These are phyloP conservation scores for Lactarius deliciosus DNA, from an alignment of 768 basidiomycete species.

Conservation along the genomic window DNA sequence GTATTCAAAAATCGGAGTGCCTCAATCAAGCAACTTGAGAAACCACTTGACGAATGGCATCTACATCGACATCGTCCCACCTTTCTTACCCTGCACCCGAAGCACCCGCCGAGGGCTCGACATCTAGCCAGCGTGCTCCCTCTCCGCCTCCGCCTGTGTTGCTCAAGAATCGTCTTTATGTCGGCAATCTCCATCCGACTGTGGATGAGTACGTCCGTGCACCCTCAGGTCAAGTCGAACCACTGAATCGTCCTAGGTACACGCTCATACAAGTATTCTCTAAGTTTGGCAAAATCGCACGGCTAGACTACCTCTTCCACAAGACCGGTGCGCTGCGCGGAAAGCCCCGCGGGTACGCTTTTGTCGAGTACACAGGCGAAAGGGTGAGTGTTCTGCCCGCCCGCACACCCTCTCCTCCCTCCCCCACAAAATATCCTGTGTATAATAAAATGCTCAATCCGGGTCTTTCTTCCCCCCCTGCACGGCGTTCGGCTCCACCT, in stretches of 20 bases:
- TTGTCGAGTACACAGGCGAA: slow-evolving; percentile 78
- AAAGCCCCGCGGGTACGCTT: slow-evolving; percentile 94
- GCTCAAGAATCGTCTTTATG: slow-evolving; percentile 76
- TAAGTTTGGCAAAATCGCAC: slow-evolving; percentile 89
- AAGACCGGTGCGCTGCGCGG: slow-evolving; percentile 87
- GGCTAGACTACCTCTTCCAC: slow-evolving; percentile 94
- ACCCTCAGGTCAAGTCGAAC: not conserved
- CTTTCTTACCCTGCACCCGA: slow-evolving; percentile 35
- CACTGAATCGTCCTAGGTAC: slow-evolving; percentile 52
- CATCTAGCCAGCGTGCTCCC: slow-evolving; percentile 26
- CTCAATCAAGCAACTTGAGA: not conserved
- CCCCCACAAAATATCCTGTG: slow-evolving; percentile 17
- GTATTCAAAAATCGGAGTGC: slow-evolving; percentile 12
- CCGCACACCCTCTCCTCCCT: slow-evolving; percentile 21
- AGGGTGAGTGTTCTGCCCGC: slow-evolving; percentile 52
- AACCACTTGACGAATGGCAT: not conserved
- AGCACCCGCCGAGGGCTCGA: slow-evolving; percentile 15
- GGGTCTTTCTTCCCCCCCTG: slow-evolving; percentile 38
- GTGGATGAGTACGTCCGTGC: slow-evolving; percentile 72
- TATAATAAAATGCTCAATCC: slow-evolving; percentile 45
- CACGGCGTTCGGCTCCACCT: slow-evolving; percentile 28
- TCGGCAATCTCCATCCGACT: slow-evolving; percentile 84
- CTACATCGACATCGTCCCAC: slow-evolving; percentile 18
- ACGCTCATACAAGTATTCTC: slow-evolving; percentile 86
- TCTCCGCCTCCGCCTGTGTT: slow-evolving; percentile 33